Evolutionary conservation across 208 protist genomes (phyloP).

Genomic region (Acanthamoeba quina): DNA sequence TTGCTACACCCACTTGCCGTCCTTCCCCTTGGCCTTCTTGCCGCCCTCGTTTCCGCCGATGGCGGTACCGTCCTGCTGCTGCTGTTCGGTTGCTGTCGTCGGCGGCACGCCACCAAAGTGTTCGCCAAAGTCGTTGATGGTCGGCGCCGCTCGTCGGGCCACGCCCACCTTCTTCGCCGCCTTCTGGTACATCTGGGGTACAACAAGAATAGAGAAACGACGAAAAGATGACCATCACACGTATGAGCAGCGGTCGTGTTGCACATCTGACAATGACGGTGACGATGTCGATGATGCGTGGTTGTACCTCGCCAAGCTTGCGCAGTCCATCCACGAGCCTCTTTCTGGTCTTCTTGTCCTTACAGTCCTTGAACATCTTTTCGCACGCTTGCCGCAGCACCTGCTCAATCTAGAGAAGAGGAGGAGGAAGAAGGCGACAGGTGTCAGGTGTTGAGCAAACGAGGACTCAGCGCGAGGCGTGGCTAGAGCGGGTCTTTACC

Average conservation of each 20-base stretch:
- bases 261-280: too few relatives aligned
- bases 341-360: slow-evolving; percentile 37
- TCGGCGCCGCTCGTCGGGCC: slow-evolving; percentile 25
- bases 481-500: not conserved
- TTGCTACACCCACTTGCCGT: slow-evolving; percentile 5
- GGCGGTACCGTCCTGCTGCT: not conserved
- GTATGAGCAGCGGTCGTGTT: too few relatives aligned
- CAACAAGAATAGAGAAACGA: not conserved
- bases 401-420: not conserved
- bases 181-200: slow-evolving; percentile 15
- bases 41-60: not conserved
- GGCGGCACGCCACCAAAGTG: slow-evolving; percentile 23
- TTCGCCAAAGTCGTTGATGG: slow-evolving; percentile 49
- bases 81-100: not conserved
- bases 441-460: not conserved
- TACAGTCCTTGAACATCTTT: slow-evolving; percentile 47
- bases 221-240: not conserved
- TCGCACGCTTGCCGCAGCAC: slow-evolving; percentile 17
- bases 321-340: slow-evolving; percentile 21
- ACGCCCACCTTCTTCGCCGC: slow-evolving; percentile 5
- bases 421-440: not conserved
- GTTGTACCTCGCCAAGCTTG: slow-evolving; percentile 22
- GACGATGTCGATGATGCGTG: too few relatives aligned
- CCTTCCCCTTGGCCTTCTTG: slow-evolving; percentile 6
- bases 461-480: not conserved